A percentile compares a stretch with the other conserved stretches of the same genome.
Conservation (phyloP, 2,329 filamentous ascomycete genomes). For the Pestalotiopsis sp. region DNA sequence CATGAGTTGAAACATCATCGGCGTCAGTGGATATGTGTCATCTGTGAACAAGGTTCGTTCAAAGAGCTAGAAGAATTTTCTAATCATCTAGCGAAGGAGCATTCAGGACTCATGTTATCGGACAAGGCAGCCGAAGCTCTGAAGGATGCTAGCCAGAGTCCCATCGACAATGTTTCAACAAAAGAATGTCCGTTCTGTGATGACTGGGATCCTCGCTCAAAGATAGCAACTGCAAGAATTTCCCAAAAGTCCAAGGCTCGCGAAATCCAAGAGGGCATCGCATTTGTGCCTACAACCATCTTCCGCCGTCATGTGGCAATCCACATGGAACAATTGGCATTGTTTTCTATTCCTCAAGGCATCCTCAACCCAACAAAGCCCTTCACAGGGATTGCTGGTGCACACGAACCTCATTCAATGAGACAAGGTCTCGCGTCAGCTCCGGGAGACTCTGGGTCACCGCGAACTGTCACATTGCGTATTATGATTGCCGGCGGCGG, state of each 20-base stretch:
- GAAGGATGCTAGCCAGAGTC: background rate
- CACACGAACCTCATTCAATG: no score
- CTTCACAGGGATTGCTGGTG: no score
- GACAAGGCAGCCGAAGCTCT: background rate
- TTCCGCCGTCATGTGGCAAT: background rate
- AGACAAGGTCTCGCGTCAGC: no score
- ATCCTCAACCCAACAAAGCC: background rate
- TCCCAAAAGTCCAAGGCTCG: no score
- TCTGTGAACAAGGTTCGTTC: background rate
- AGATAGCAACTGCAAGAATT: no score
- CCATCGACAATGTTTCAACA: background rate
- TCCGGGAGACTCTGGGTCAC: no score
- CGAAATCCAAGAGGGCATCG: background rate
- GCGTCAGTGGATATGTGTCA: background rate
- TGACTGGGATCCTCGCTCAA: background rate
- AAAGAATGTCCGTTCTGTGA: background rate
- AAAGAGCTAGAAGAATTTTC: background rate
- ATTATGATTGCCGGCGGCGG: constrained; percentile 65
- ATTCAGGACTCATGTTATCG: background rate
- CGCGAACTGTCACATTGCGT: constrained; percentile 39
- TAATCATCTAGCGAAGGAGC: background rate
- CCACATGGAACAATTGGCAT: background rate
- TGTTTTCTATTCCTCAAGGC: background rate
- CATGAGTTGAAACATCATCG: background rate
- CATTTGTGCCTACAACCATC: background rate